Percentiles rank a stretch among this genome's conserved stretches.
Evolutionary conservation across 768 basidiomycete genomes (phyloP).

Genomic region (Fistulinella prunicolor): DNA sequence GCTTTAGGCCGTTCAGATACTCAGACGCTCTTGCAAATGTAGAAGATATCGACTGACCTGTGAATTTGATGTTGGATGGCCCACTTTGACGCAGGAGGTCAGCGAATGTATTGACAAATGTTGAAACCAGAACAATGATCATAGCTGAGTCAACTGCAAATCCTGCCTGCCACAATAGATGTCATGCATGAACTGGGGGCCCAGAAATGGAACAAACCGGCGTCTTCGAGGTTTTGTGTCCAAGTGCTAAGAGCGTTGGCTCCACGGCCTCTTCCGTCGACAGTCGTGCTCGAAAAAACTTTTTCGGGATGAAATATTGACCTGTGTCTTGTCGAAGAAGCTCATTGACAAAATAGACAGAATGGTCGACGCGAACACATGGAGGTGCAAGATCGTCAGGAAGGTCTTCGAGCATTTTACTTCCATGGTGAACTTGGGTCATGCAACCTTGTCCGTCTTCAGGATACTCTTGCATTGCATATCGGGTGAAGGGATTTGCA

Average conservation of each 20-base stretch:
- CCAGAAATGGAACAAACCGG: neutral
- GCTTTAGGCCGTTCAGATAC: neutral
- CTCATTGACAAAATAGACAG: slow-evolving; percentile 26
- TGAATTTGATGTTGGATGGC: slow-evolving; percentile 2
- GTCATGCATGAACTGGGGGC: no score
- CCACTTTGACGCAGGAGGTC: slow-evolving; percentile 8
- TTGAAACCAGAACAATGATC: slow-evolving; percentile 1
- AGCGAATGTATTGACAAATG: slow-evolving; percentile 9
- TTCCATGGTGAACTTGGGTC: slow-evolving; percentile 25
- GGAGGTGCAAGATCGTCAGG: slow-evolving; percentile 25
- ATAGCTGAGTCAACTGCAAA: slow-evolving; percentile 6
- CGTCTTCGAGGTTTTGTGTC: slow-evolving; percentile 5
- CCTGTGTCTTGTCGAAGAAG: slow-evolving; percentile 5
- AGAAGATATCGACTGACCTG: neutral
- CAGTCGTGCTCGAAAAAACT: slow-evolving; percentile 11
- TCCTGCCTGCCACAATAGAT: slow-evolving; percentile 3
- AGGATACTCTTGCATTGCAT: slow-evolving; percentile 28
- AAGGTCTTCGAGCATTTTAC: slow-evolving; percentile 30
- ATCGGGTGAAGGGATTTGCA: slow-evolving; percentile 20
- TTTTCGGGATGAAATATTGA: slow-evolving; percentile 14
- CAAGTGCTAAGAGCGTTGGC: neutral
- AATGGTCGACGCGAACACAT: slow-evolving; percentile 13
- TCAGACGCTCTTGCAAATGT: neutral
- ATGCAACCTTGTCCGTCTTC: slow-evolving; percentile 20
- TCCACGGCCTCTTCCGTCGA: neutral